Conservation (phyloP, 352 stramenopile species). For the Plasmopara muralis region DNA sequence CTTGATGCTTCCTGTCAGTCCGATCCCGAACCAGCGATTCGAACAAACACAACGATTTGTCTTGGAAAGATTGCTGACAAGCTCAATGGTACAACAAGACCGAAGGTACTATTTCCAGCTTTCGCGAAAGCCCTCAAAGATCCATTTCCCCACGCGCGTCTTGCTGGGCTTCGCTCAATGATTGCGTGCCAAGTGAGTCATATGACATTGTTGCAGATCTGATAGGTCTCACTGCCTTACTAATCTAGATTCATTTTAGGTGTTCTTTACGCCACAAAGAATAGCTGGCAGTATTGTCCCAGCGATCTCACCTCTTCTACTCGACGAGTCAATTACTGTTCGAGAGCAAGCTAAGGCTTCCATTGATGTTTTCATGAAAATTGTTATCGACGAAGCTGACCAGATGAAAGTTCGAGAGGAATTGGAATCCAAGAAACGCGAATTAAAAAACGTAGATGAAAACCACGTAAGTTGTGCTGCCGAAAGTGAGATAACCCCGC, state of each 20-base stretch:
- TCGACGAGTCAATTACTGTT: constrained; percentile 76
- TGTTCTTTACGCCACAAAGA: constrained; percentile 69
- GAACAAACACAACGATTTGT: constrained; percentile 92
- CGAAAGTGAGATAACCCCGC: constrained; percentile 4
- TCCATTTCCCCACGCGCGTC: constrained; percentile 82
- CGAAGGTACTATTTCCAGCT: constrained; percentile 85
- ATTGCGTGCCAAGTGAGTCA: constrained; percentile 66
- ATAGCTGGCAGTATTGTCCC: constrained; percentile 69
- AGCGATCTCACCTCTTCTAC: constrained; percentile 64
- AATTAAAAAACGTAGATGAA: constrained; percentile 42
- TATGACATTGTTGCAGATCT: neutral
- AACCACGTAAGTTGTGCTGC: constrained; percentile 14
- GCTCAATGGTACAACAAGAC: constrained; percentile 77
- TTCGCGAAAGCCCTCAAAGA: constrained; percentile 82
- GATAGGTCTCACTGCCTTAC: constrained; percentile 2
- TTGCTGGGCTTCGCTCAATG: constrained; percentile 78
- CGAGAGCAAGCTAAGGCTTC: constrained; percentile 66
- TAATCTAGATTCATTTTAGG: constrained; percentile 22
- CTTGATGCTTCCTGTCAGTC: constrained; percentile 26
- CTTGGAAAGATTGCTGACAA: constrained; percentile 84
- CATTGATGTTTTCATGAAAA: constrained; percentile 80
- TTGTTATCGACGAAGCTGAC: constrained; percentile 62
- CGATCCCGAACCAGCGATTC: constrained; percentile 87
- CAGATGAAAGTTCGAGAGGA: constrained; percentile 78
- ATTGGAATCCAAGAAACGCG: constrained; percentile 47